Conservation (phyloP, 225 moss, liverwort and hornwort genomes). For the Ulota crispa region DNA sequence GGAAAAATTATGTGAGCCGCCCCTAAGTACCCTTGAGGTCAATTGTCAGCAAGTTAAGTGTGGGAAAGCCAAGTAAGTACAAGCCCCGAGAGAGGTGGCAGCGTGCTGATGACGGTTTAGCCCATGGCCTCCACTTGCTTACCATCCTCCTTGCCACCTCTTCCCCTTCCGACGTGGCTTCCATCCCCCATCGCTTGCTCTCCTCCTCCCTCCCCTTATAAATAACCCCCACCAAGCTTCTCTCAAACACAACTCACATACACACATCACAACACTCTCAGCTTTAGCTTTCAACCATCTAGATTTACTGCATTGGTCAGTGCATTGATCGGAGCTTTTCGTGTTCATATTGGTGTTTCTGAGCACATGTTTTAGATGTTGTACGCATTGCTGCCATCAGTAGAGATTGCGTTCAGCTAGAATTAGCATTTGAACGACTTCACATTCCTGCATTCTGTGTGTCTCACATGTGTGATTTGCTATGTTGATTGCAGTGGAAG, state of each 20-base stretch:
- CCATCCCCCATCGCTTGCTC: not conserved
- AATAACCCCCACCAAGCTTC: not conserved
- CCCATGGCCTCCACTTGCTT: conserved; percentile 4
- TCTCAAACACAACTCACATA: fast-evolving
- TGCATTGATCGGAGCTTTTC: not conserved
- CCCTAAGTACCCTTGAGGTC: not conserved
- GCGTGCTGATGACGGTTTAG: not conserved
- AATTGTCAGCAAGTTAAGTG: not conserved
- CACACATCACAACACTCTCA: not conserved
- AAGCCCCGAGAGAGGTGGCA: conserved; percentile 12
- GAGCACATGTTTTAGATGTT: too few species aligned
- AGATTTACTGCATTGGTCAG: conserved; percentile 1
- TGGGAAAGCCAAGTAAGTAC: conserved; percentile 13
- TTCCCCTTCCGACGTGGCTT: not conserved
- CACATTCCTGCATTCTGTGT: too few species aligned
- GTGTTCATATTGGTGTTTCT: not conserved
- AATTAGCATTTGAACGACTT: not conserved
- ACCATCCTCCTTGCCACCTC: not conserved
- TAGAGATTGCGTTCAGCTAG: not conserved
- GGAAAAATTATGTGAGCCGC: too few species aligned
- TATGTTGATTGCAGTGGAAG: not conserved
- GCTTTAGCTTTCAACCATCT: not conserved
- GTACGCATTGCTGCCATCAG: not conserved
- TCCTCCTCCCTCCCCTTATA: not conserved
- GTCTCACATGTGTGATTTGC: not conserved